phyloP scores from a whole-genome alignment of 176 grass and related monocot species.

The Puccinellia tenuiflora region DNA sequence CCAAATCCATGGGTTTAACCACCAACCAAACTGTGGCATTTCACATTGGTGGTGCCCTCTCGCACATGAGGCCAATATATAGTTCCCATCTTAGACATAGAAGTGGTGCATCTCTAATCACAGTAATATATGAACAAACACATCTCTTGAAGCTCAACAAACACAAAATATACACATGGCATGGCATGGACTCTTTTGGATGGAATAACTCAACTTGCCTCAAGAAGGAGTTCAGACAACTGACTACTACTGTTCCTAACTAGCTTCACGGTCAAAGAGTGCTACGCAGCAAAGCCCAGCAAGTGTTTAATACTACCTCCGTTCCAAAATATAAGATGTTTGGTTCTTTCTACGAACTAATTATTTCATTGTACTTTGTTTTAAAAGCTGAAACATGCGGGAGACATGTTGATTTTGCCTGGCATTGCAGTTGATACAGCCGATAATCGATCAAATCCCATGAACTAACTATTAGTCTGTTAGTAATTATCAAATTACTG shows the following conservation, averaged over 20 bases:
- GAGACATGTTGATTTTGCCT: background rate
- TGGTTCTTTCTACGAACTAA: background rate
- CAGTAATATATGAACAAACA: background rate
- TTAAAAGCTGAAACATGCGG: background rate
- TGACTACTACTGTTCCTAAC: background rate
- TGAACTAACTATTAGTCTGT: background rate
- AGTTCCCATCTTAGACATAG: background rate
- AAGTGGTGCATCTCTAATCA: conserved; percentile 16
- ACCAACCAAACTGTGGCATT: too few relatives aligned
- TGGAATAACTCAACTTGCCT: background rate
- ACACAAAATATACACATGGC: background rate
- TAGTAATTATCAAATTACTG: conserved; percentile 5
- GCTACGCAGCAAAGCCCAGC: background rate
- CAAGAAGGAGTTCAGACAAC: background rate
- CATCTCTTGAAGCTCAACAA: background rate
- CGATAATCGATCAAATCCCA: background rate
- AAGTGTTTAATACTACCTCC: background rate
- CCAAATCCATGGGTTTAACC: too few relatives aligned
- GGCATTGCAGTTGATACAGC: background rate
- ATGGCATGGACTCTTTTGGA: background rate
- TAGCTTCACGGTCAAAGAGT: conserved; percentile 1
- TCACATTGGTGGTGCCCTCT: too few relatives aligned
- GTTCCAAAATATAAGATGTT: too few relatives aligned
- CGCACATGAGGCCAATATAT: background rate
- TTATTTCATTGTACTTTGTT: background rate